A percentile compares a stretch with the other conserved stretches of the same genome.
Evolutionary conservation across 2,329 filamentous ascomycete species (phyloP).

Genomic region (Fusarium sp.): DNA sequence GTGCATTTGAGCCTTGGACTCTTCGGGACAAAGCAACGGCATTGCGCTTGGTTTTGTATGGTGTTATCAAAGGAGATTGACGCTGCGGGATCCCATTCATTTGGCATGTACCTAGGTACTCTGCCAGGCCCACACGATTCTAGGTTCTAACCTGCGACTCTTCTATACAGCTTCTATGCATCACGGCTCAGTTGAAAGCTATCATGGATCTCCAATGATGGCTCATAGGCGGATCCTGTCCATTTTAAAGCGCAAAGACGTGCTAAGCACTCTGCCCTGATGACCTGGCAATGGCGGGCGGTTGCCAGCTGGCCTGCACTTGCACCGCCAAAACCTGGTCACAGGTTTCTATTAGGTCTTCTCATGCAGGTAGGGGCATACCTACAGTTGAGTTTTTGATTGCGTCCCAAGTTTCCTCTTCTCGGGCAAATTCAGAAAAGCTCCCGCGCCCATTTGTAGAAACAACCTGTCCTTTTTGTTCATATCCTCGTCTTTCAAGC

Average conservation of each 20-base stretch:
- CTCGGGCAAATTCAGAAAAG: not conserved
- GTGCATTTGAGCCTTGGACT: not conserved
- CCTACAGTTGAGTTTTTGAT: not conserved
- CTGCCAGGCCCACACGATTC: not conserved
- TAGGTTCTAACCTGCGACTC: not conserved
- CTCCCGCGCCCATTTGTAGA: not conserved
- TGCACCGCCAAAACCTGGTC: slow-evolving; percentile 15
- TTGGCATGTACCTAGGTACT: not conserved
- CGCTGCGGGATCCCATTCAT: not conserved
- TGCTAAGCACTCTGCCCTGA: not conserved
- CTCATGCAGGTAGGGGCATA: not conserved
- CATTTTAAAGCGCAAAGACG: not conserved
- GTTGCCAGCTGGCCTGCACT: slow-evolving; percentile 38
- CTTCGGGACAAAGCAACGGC: not conserved
- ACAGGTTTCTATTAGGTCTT: not conserved
- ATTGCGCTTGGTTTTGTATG: not conserved
- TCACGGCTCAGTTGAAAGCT: not conserved
- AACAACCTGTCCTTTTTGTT: not conserved
- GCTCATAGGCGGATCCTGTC: not conserved
- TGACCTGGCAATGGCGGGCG: not conserved
- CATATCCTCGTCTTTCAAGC: not conserved
- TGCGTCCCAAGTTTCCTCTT: not conserved
- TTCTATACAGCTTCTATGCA: not conserved
- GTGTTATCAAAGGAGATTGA: not conserved
- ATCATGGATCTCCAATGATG: not conserved